Percentiles rank a stretch among this genome's conserved stretches.
Conservation (phyloP, 345 rosid genomes). For the Erodium maritimum region DNA sequence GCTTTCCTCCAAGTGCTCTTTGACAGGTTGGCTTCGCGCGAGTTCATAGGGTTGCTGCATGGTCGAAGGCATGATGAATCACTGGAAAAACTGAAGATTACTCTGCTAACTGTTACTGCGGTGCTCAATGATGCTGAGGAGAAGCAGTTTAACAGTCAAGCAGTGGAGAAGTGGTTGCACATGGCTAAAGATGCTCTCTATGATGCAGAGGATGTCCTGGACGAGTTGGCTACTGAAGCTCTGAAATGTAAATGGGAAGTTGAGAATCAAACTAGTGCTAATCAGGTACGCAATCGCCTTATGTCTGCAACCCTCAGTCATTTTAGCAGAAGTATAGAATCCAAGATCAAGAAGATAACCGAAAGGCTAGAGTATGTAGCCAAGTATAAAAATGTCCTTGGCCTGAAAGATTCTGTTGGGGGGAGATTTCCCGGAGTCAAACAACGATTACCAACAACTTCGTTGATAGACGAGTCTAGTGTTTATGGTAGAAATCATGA, state of each 20-base stretch:
- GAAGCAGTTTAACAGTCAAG: slow-evolving; percentile 10
- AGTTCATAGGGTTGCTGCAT: slow-evolving; percentile 3
- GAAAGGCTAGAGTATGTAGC: slow-evolving; percentile 7
- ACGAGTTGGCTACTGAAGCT: slow-evolving; percentile 18
- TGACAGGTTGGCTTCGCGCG: slow-evolving; percentile 11
- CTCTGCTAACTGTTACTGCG: not conserved
- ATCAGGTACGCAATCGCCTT: slow-evolving; percentile 7
- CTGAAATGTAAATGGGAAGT: slow-evolving; percentile 6
- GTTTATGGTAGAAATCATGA: slow-evolving; percentile 15
- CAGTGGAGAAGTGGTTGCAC: slow-evolving; percentile 11
- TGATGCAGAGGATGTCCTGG: slow-evolving; percentile 22
- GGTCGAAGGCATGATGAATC: slow-evolving; percentile 1
- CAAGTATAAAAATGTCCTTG: slow-evolving; percentile 5
- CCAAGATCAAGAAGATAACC: slow-evolving; percentile 11
- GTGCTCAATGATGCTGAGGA: slow-evolving; percentile 22
- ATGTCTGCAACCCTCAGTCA: not conserved
- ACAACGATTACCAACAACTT: slow-evolving; percentile 6
- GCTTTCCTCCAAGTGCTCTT: slow-evolving; percentile 9
- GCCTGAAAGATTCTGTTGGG: not conserved
- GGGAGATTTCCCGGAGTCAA: not conserved
- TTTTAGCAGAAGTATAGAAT: slow-evolving; percentile 2
- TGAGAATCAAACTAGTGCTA: not conserved
- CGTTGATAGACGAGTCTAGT: slow-evolving; percentile 6
- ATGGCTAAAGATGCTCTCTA: slow-evolving; percentile 12
- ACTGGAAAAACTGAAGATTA: slow-evolving; percentile 10